Evolutionary conservation across 495 filamentous ascomycete species (phyloP), one percentile per base, ranked within the genome.

Genomic region (Talaromyces wortmannii): DNA sequence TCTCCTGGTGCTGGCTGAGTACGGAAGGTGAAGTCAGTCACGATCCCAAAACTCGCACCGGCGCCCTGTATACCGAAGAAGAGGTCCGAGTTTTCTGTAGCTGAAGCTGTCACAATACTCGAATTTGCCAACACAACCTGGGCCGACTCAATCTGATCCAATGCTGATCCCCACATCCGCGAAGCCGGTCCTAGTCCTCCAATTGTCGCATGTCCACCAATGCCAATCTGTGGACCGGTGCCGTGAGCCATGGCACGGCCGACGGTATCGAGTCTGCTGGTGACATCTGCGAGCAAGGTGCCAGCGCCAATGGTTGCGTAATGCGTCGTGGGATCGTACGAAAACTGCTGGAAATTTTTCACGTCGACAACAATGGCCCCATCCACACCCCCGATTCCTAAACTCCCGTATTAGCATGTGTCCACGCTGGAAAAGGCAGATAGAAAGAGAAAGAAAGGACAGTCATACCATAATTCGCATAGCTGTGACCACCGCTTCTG

Each of bases 401-500:
- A 11, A 51, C 57, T 59, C 13, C 50, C 55, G 32, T 64, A 57
- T 31, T 56, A 32, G 17, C 67, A 66, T 5, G 62, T 12, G n/a
- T 44, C 51, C 23, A 23, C 23, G 23, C 23, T 23, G 23, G 23
- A 17, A 13, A 33, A 32, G 18, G 32, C 30, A 11, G 5, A 13
- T 48, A 16, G 12, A 31, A 11, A 49, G 16, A 31, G 7, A 43
- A 42, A 23, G 23, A 23, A 23, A 23, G 23, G 23, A 65, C 23
- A 23, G 23, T 23, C n/a, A 56, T 60, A 50, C 55, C 56, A 62
- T 73, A 78, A 0, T 73, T 78, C 8, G 75, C 79, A 65, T 84
- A 88, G 2, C 81, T 85, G 63, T 88, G 86, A 6, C 86, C 86
- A n/a, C 86, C 86, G 17, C 78, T 80, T 59, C 78, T 83, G 10